These are phyloP conservation scores for Colletotrichum sp. DNA, from an alignment of 2,329 filamentous ascomycete species.

Conservation along the genomic window DNA sequence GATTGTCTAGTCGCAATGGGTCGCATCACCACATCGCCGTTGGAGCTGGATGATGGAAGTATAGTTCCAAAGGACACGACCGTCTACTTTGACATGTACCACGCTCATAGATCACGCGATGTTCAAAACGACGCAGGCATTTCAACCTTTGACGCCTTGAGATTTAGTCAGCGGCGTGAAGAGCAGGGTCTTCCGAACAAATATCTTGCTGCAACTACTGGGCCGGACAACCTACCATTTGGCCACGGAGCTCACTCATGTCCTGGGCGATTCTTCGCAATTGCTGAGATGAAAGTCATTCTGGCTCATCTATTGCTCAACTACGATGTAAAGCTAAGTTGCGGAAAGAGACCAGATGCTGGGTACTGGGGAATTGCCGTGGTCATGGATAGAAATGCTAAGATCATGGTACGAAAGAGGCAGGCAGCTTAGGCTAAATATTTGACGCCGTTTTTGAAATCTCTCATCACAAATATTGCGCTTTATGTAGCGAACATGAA, in stretches of 20 bases:
- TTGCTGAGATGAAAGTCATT: slow-evolving; percentile 41
- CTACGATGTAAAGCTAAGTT: slow-evolving; percentile 25
- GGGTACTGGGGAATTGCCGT: not conserved
- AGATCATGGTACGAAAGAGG: not conserved
- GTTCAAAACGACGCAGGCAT: not conserved
- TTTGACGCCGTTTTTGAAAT: not conserved
- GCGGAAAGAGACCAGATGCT: not conserved
- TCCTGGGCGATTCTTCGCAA: slow-evolving; percentile 47
- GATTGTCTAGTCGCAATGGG: not conserved
- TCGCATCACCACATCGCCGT: not conserved
- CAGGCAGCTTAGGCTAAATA: not conserved
- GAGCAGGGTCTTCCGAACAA: not conserved
- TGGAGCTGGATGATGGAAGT: not conserved
- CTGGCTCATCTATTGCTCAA: slow-evolving; percentile 31
- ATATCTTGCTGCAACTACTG: slow-evolving; percentile 26
- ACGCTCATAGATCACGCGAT: not conserved
- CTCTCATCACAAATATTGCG: not conserved
- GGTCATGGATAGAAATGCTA: not conserved
- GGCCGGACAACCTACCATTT: slow-evolving; percentile 36
- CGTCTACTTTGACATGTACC: slow-evolving; percentile 4
- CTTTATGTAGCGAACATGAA: not conserved
- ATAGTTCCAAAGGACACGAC: not conserved
- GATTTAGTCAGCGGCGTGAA: not conserved
- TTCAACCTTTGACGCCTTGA: not conserved
- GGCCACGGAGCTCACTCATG: slow-evolving; percentile 46